Evolutionary conservation across 78 protist genomes (phyloP).

Genomic region (Dictyostelium discoideum): DNA sequence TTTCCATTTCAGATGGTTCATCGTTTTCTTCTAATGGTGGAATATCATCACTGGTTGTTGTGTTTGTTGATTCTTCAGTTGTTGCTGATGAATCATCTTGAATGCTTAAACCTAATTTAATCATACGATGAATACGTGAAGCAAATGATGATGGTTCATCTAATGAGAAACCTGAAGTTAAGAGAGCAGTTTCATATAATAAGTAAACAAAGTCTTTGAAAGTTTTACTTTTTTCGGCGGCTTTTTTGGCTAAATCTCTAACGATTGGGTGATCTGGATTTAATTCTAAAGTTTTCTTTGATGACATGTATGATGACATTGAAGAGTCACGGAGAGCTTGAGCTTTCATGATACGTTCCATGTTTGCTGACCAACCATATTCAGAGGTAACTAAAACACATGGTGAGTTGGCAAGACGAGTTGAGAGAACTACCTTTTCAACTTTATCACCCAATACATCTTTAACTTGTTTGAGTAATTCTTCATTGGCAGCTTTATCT

Average conservation of each 20-base stretch:
- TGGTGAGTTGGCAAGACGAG: constrained; percentile 97
- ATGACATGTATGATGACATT: constrained; percentile 97
- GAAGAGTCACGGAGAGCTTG: constrained; percentile 99
- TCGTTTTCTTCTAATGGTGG: constrained; percentile 84
- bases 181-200: constrained; percentile 98
- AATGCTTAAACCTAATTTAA: constrained; percentile 95
- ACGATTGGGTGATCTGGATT: constrained; percentile 98
- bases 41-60: constrained; percentile 69
- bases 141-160: constrained; percentile 97
- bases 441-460: constrained; percentile 99
- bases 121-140: constrained; percentile 98
- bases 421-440: constrained; percentile 97
- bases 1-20: constrained; percentile 90
- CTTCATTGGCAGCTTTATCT: constrained; percentile 92
- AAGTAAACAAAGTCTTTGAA: constrained; percentile 97
- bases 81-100: constrained; percentile 83
- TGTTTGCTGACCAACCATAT: constrained; percentile 99
- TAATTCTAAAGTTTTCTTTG: constrained; percentile 98
- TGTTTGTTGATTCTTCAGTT: constrained; percentile 48
- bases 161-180: constrained; percentile 99
- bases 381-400: constrained; percentile 98
- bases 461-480: constrained; percentile 97
- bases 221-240: constrained; percentile 91
- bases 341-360: constrained; percentile 99
- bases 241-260: constrained; percentile 88